Conservation (phyloP, 108 stramenopile genomes). For the Skeletonema grethae region DNA sequence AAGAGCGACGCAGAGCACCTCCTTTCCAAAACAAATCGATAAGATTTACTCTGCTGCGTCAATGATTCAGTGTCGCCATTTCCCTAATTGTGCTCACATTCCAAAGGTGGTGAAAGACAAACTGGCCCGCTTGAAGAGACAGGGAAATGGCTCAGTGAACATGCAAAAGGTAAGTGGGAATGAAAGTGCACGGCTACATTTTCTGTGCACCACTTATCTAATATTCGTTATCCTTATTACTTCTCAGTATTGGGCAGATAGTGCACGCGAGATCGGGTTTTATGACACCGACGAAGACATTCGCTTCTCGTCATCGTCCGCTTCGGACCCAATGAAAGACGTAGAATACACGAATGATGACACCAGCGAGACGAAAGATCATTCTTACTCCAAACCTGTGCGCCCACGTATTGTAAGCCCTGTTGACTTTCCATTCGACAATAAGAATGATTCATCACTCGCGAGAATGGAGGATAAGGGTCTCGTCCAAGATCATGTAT, state of each 20-base stretch:
- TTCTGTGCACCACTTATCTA: not conserved
- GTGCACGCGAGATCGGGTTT: conserved; percentile 32
- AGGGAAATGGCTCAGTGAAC: conserved; percentile 7
- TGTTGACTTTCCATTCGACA: not conserved
- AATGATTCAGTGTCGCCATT: conserved; percentile 53
- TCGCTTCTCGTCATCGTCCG: conserved; percentile 17
- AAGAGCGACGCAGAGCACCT: conserved; percentile 8
- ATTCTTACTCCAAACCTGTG: not conserved
- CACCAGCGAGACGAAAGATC: not conserved
- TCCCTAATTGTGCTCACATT: conserved; percentile 30
- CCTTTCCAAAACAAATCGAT: conserved; percentile 20
- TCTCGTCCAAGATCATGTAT: conserved; percentile 71
- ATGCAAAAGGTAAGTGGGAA: not conserved
- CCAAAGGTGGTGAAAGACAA: conserved; percentile 24
- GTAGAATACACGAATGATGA: not conserved
- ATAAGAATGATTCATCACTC: conserved; percentile 20
- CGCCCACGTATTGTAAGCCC: conserved; percentile 2
- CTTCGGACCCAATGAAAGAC: not conserved
- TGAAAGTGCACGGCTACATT: not conserved
- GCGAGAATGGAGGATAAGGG: conserved; percentile 62
- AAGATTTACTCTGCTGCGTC: conserved; percentile 20
- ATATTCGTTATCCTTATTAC: not conserved
- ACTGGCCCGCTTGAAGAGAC: conserved; percentile 29
- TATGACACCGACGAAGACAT: conserved; percentile 38
- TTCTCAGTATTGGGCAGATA: conserved; percentile 30